Base-by-base conservation (phyloP, 225 moss, liverwort and hornwort genomes). In the Thuidium tamariscinum region DNA sequence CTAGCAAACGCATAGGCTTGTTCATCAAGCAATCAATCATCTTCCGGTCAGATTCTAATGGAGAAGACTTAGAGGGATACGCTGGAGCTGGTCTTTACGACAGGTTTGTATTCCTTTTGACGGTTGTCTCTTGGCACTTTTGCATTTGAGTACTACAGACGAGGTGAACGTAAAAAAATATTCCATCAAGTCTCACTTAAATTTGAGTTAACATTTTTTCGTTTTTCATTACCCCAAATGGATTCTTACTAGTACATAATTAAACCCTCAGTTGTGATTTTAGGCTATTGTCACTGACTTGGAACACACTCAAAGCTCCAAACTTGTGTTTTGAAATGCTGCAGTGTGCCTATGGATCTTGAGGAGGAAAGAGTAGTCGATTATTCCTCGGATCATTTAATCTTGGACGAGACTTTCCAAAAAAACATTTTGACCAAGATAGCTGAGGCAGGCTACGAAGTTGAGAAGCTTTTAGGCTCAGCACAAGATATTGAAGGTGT, bases 41-140 rank as follows among this genome's bases (percentile, higher is more conserved):
- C 87, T 98, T 98, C 91, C 91, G 98, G 66, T 98, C 98, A 39
- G 98, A 98, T 89, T 97, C 98, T 19, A 98, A 97, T 89, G 98
- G 98, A 84, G 97, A 98, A 89, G 98, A 98, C 77, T 89, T 98
- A 81, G 98, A 98, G 88, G 98, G 98, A 83, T 98, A 98, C 59
- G 98, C 98, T 26, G 98, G 98, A 74, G 98, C 98, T 57, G 98
- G 98, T 78, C 93, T 98, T 48, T 98, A 98, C 77, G 98, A 98
- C 95, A 97, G 96, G 97, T 97, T 82, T 62, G 85, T 59, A 39
- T 82, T 85, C 61, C 51, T 51, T 81, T 19, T 51, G 44, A 21
- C 30, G 22, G 32, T 34, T 59, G 20, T 51, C 27, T 51, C 19
- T 51, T 65, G 27, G 9, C 13, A 55, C 29, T 52, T 74, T 59